Evolutionary conservation across 2,329 filamentous ascomycete species (phyloP), one percentile per base, ranked within the genome.

Genomic region (Dissoconium aciculare): DNA sequence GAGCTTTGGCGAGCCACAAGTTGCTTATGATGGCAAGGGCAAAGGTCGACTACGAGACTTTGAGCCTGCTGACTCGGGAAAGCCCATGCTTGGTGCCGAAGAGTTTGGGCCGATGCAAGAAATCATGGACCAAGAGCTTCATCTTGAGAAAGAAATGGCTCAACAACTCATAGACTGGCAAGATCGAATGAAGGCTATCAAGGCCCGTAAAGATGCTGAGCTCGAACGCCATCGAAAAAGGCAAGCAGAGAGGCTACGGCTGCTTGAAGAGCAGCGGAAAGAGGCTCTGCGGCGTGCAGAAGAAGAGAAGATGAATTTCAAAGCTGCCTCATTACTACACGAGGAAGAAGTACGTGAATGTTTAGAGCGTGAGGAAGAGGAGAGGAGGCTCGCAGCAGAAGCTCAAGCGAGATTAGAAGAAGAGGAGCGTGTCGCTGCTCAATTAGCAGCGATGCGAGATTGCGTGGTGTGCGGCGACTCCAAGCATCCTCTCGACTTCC

Each of bases 391-490:
- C 6, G 28, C 28, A 4, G 6, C 5, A 14, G 8, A 17, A 11
- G 17, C 16, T n/a, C 28, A 35, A n/a, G 12, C 15, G 25, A 17
- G 30, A 12, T 5, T 37, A 10, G 10, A 19, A 16, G 8, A 12
- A 32, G 36, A 37, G 29, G 33, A 31, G 8, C 33, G 40, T 12
- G 13, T 37, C 15, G 35, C 32, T 5, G 42, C 34, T 9, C 37
- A 41, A 28, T 32, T 35, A 16, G 36, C 34, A 11, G 31, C 33
- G 5, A 31, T 15, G 11, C 39, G 36, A 13, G 50, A 51, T 11
- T 60, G 57, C 35, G 35, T 49, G 11, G 43, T 57, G 14, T 59
- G 56, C 40, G 47, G 47, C 11, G 50, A 58, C 6, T 32, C 35
- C 2, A 49, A 50, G 8, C 36, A 47, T 1, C 30, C 47, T 1